Evolutionary conservation across 331 rosid species (phyloP).

Genomic region (Rosa hybrid): DNA sequence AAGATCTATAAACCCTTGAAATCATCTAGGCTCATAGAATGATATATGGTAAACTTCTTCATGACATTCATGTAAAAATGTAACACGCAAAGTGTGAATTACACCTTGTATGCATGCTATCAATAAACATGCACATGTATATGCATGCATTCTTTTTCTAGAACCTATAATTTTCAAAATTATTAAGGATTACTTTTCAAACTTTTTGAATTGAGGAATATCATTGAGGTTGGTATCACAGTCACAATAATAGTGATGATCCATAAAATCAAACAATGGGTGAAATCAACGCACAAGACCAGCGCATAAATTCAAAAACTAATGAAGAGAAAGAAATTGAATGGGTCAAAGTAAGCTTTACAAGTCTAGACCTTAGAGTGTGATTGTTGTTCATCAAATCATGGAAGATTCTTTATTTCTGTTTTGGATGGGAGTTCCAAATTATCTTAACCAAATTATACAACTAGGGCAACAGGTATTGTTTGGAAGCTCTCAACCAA

Average conservation of each 20-base stretch:
- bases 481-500: constrained; percentile 1
- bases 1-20: too few relatives aligned
- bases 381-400: not conserved
- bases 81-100: not conserved
- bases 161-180: not conserved
- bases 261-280: not conserved
- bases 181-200: not conserved
- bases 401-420: not conserved
- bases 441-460: not conserved
- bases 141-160: not conserved
- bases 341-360: constrained; percentile 4
- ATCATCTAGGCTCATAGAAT: too few relatives aligned
- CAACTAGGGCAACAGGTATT: constrained; percentile 12
- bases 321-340: not conserved
- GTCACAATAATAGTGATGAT: not conserved
- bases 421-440: not conserved
- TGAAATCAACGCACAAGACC: not conserved
- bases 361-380: not conserved
- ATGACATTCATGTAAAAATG: too few relatives aligned
- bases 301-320: not conserved
- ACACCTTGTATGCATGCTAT: not conserved
- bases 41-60: too few relatives aligned
- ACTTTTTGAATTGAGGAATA: not conserved
- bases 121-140: too few relatives aligned
- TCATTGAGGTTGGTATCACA: not conserved